phyloP scores from a whole-genome alignment of 768 basidiomycete genomes.

The Gymnopilus junonius region DNA sequence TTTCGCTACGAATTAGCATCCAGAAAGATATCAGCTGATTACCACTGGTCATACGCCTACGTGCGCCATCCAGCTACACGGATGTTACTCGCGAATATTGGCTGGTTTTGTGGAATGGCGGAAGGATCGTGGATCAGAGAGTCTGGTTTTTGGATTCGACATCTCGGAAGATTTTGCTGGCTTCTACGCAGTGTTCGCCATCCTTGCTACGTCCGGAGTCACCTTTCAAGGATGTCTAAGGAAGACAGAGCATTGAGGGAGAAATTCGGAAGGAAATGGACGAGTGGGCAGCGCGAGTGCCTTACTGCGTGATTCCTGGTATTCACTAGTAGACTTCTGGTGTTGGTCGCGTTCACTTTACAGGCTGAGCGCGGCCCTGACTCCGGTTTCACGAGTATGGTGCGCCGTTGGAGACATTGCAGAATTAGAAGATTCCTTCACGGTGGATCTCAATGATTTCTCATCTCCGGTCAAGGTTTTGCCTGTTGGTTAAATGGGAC shows the following conservation, averaged over 20 bases:
- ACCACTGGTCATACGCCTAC: conserved; percentile 43
- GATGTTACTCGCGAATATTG: conserved; percentile 25
- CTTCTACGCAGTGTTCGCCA: conserved; percentile 29
- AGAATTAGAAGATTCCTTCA: background rate
- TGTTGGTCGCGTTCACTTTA: background rate
- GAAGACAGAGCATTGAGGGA: conserved; percentile 46
- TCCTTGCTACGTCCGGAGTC: conserved; percentile 22
- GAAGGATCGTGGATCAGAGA: conserved; percentile 22
- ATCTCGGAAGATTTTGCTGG: conserved; percentile 30
- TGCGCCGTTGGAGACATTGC: background rate
- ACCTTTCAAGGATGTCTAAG: conserved; percentile 36
- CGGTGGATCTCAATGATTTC: background rate
- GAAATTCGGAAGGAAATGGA: conserved; percentile 45
- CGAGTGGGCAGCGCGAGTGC: conserved; percentile 46
- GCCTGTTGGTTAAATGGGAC: no score
- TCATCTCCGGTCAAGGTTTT: no score
- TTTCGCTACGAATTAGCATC: conserved; percentile 35
- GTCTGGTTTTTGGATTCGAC: conserved; percentile 30
- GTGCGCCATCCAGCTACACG: conserved; percentile 49
- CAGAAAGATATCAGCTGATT: conserved; percentile 42
- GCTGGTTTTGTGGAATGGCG: conserved; percentile 20
- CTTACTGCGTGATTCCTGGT: conserved; percentile 50
- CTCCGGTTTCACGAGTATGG: background rate
- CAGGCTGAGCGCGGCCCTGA: background rate
- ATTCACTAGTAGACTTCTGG: conserved; percentile 35